Percentiles rank a stretch among this genome's conserved stretches.
Conservation (phyloP, 2,329 filamentous ascomycete species). For the Clarireedia sp. region DNA sequence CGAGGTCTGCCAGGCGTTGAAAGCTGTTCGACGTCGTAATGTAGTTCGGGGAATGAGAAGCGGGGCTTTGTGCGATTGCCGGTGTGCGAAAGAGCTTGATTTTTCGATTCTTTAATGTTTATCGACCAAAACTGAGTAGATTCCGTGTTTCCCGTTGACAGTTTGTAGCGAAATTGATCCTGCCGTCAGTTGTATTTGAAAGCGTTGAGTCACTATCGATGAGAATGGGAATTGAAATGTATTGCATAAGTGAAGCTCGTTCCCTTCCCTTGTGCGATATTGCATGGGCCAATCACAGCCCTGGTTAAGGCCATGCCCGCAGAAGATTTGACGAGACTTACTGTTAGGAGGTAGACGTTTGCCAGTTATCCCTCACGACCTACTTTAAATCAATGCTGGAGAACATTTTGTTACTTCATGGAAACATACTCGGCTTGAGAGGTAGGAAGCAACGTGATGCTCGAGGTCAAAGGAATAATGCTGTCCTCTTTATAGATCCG, state of each 20-base stretch:
- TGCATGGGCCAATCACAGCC: neutral
- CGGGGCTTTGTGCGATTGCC: neutral
- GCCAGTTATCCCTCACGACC: neutral
- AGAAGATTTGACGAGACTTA: too few relatives aligned
- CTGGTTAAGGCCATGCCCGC: neutral
- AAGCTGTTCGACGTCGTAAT: neutral
- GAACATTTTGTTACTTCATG: too few relatives aligned
- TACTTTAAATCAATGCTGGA: neutral
- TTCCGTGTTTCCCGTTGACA: neutral
- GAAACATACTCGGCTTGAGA: too few relatives aligned
- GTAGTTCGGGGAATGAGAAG: neutral
- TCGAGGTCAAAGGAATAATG: too few relatives aligned
- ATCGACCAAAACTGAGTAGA: neutral
- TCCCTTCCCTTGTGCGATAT: neutral
- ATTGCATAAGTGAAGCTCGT: neutral
- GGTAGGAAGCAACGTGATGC: too few relatives aligned
- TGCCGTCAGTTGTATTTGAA: neutral
- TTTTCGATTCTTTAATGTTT: neutral
- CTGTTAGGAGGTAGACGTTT: neutral
- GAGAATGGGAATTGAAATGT: neutral
- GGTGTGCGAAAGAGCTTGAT: neutral
- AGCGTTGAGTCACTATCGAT: neutral
- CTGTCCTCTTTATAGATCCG: neutral
- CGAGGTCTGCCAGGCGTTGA: conserved; percentile 11
- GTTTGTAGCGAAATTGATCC: neutral